Evolutionary conservation across 805 yeast genomes (phyloP).

Genomic region (Ogataea henricii): DNA sequence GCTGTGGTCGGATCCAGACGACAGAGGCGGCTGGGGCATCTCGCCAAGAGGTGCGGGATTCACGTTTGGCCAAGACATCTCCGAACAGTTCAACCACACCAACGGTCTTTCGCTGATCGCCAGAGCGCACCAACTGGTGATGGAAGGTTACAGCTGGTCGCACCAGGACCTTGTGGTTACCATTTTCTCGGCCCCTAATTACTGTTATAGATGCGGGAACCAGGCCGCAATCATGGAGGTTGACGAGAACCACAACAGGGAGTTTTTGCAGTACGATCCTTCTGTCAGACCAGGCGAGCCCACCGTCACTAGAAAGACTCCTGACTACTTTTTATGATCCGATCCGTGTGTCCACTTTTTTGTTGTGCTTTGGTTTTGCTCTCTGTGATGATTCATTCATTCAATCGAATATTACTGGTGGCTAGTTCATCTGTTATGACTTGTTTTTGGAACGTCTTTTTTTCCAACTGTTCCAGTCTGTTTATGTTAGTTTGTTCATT

Average conservation of each 20-base stretch:
- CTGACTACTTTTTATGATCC: slow-evolving; percentile 84
- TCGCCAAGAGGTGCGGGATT: slow-evolving; percentile 98
- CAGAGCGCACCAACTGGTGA: slow-evolving; percentile 95
- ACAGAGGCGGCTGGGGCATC: slow-evolving; percentile 97
- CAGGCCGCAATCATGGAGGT: slow-evolving; percentile 99
- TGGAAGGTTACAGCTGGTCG: slow-evolving; percentile 96
- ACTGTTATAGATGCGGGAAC: slow-evolving; percentile 96
- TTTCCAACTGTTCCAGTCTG: background rate
- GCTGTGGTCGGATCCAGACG: slow-evolving; percentile 97
- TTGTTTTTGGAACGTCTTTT: background rate
- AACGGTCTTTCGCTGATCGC: slow-evolving; percentile 84
- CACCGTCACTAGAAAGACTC: slow-evolving; percentile 93
- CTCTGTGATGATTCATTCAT: slow-evolving; percentile 2
- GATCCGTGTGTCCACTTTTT: background rate
- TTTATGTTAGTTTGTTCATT: background rate
- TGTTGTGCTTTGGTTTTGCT: slow-evolving; percentile 4
- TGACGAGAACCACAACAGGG: slow-evolving; percentile 89
- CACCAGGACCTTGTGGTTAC: slow-evolving; percentile 95
- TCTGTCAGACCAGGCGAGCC: slow-evolving; percentile 98
- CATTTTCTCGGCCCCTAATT: slow-evolving; percentile 92
- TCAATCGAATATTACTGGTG: background rate
- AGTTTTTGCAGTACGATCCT: slow-evolving; percentile 93
- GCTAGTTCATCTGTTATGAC: slow-evolving; percentile 7
- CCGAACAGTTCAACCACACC: slow-evolving; percentile 90
- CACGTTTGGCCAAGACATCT: slow-evolving; percentile 95